Base-by-base conservation (phyloP, 169 alveolate species). In the Plasmodium vinckei region DNA sequence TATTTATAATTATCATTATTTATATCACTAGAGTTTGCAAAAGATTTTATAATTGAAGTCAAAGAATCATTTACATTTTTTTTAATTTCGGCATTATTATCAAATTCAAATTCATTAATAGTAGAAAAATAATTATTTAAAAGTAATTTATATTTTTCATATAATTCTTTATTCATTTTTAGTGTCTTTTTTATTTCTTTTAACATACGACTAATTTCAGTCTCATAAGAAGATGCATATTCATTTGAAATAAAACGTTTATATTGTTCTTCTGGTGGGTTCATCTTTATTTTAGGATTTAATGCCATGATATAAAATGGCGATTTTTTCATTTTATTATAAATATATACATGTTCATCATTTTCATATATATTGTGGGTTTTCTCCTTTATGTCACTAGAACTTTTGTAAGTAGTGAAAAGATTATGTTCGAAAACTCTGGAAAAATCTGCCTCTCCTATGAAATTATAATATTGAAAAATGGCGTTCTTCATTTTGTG, bases 371-470 rank as follows among this genome's bases (percentile, higher is more conserved):
- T 4, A 33, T 33, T 33, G 5, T 6, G 5, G 1, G 42, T 33
- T 42, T 59, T 73, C 54, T 7, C 15, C 5, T 21, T 39, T 5
- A 1, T n/a, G 1, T 6, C 13, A 21, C 27, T 65, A n/a, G 15
- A 49, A n/a, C 57, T 10, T 10, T 33, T 65, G 68, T 75, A 75
- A 25, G 53, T 23, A 6, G 47, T 75, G 17, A 75, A 75, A 17
- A 61, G 51, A 10, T 33, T 47, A 39, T 49, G 63, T 23, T 63
- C 77, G 12, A 75, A 75, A 13, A 73, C 33, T 49, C 59, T 75
- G 39, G 88, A 61, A 47, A 75, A 75, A 23, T 75, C 88, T 17
- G 88, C 88, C 47, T 75, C 88, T 19, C 88, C 88, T n/a, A 75
- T 15, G 42, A 75, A 75, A 75, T 75, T 65, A 54, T 75, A 75